Percentiles rank a stretch among this genome's conserved stretches.
These are phyloP conservation scores for Alternaria consortialis DNA, from an alignment of 2,329 filamentous ascomycete genomes.

Conservation along the genomic window DNA sequence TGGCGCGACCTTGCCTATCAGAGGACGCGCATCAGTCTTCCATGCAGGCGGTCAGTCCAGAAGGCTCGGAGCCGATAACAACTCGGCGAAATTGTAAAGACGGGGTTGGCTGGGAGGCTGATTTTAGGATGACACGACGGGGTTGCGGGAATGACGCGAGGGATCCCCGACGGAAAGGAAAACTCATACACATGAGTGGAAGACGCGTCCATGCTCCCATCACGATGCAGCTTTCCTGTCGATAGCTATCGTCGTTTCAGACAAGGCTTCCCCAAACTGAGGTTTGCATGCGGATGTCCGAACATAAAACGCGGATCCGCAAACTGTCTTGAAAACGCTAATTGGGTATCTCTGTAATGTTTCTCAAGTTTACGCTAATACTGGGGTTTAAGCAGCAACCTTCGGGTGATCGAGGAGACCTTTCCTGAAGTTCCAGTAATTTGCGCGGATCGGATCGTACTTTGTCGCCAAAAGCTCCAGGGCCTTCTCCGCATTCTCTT, in stretches of 20 bases:
- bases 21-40: constrained; percentile 12
- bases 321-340: constrained; percentile 27
- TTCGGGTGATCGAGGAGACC: constrained; percentile 38
- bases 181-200: constrained; percentile 19
- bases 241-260: constrained; percentile 18
- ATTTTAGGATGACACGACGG: constrained; percentile 16
- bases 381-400: constrained; percentile 30
- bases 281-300: neutral
- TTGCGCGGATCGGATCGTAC: constrained; percentile 89
- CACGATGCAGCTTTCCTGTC: constrained; percentile 20
- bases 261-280: constrained; percentile 6
- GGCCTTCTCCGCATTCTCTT: constrained; percentile 71
- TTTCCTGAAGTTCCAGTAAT: constrained; percentile 89
- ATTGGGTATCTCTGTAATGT: constrained; percentile 34
- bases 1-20: constrained; percentile 30
- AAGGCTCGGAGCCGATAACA: constrained; percentile 23
- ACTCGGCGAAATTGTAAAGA: constrained; percentile 21
- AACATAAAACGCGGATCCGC: constrained; percentile 25
- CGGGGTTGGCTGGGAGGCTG: constrained; percentile 16
- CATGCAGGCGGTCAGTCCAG: constrained; percentile 32
- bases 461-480: constrained; percentile 78
- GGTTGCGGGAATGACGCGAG: constrained; percentile 28
- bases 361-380: constrained; percentile 7
- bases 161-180: constrained; percentile 30
- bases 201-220: constrained; percentile 16